A percentile compares a stretch with the other conserved stretches of the same genome.
Evolutionary conservation across 1,139 yeast species (phyloP).

Genomic region (Saccharomyces pastorianus): DNA sequence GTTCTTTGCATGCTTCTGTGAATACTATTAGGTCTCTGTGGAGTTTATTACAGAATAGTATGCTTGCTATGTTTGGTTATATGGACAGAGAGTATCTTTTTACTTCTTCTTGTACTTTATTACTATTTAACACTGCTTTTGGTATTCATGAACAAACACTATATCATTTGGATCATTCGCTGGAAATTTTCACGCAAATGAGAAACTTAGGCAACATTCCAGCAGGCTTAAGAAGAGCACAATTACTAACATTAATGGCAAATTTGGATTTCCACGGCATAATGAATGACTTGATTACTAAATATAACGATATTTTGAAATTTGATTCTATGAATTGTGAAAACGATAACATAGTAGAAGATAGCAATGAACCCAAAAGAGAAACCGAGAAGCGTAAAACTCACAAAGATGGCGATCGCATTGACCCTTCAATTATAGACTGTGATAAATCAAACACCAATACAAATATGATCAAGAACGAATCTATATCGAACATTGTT

Average conservation of each 20-base stretch:
- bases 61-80: conserved; percentile 80
- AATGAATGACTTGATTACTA: conserved; percentile 47
- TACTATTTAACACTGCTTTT: conserved; percentile 70
- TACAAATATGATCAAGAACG: neutral
- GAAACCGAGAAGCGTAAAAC: neutral
- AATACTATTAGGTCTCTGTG: conserved; percentile 68
- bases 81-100: conserved; percentile 83
- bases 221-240: conserved; percentile 67
- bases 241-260: conserved; percentile 53
- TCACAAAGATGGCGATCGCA: neutral
- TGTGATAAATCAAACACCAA: neutral
- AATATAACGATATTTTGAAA: conserved; percentile 46
- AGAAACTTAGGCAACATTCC: conserved; percentile 70
- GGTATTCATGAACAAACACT: conserved; percentile 74
- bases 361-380: neutral
- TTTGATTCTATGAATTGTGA: conserved; percentile 12
- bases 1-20: conserved; percentile 78
- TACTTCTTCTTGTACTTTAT: conserved; percentile 71
- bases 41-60: conserved; percentile 64
- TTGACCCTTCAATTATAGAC: neutral
- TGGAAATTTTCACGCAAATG: conserved; percentile 64
- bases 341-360: neutral
- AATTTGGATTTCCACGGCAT: conserved; percentile 63
- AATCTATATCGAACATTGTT: neutral
- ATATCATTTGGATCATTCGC: conserved; percentile 66